Evolutionary conservation across 129 eudicot species (phyloP).

Genomic region (Scalesia atractyloides): DNA sequence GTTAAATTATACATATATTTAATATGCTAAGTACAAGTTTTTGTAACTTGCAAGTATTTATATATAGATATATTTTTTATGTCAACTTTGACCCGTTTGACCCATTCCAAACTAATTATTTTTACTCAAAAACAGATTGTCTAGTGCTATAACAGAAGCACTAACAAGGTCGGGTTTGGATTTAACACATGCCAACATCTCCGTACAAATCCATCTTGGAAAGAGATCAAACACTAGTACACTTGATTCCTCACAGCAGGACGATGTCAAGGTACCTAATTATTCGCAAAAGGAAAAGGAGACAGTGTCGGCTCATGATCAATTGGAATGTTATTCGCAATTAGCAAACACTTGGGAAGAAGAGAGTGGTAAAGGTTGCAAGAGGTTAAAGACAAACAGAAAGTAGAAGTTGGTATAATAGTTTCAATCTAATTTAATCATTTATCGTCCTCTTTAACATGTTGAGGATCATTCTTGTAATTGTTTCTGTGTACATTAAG

Average conservation of each 20-base stretch:
- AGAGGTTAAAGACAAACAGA: constrained; percentile 68
- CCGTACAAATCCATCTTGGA: constrained; percentile 84
- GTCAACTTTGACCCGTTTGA: background rate
- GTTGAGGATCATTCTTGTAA: constrained; percentile 23
- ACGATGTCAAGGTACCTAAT: constrained; percentile 46
- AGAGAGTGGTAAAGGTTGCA: constrained; percentile 52
- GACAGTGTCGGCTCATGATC: constrained; percentile 32
- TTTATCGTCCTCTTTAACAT: constrained; percentile 21
- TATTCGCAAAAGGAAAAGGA: constrained; percentile 43
- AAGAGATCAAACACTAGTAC: constrained; percentile 47
- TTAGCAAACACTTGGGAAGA: constrained; percentile 32
- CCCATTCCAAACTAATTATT: constrained; percentile 4
- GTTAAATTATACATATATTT: background rate
- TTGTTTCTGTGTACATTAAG: constrained; percentile 26
- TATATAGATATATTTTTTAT: background rate
- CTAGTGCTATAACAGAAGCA: constrained; percentile 76
- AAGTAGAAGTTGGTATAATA: constrained; percentile 28
- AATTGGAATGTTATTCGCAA: constrained; percentile 28
- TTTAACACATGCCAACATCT: constrained; percentile 79
- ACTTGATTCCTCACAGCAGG: constrained; percentile 36
- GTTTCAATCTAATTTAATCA: constrained; percentile 27
- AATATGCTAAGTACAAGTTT: background rate
- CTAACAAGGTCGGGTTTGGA: constrained; percentile 85
- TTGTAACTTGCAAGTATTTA: background rate
- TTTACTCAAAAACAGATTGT: constrained; percentile 51